Base-by-base conservation (phyloP, 23 red algal species). In the Rhodosorus marinus region DNA sequence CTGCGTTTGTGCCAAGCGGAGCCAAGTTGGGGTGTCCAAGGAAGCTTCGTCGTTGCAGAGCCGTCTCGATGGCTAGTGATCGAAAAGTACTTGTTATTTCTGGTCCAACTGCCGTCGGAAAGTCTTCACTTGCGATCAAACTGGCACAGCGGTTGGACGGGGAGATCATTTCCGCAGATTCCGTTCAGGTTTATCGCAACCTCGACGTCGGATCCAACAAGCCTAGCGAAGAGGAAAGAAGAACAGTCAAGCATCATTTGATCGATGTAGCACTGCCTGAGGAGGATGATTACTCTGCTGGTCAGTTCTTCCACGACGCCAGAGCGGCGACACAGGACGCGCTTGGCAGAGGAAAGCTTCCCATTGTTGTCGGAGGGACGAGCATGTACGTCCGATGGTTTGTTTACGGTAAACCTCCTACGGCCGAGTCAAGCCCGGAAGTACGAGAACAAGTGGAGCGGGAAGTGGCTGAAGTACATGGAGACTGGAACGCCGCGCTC, bases 361-460 rank as follows among this genome's bases (percentile, higher is more conserved):
- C 86, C 14, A 80, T 93, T 31, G 75, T 93, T 24, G 86, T 93
- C 1, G 86, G 86, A 48, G 86, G 86, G 35, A 93, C 86, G 20
- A 78, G 64, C 52, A 93, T 93, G 86, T 93, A 93, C 47, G 49
- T 93, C 0, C 56, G 86, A n/a, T 93, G 86, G 86, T 52, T 75
- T 35, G 54, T 93, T 20, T 34, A 49, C 2, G 67, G 67, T 19
- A 62, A 64, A 11, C 85, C 85, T 5, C 75, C 85, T 8, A 70
- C 87, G 14, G 54, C 61, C 0, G 42, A 11, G 32, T 19, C 49
- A 21, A 28, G 19, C 7, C 34, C 29, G 29, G 58, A 45, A 6
- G 69, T 75, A 5, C 48, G 57, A 20, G 15, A 28, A 8, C 48
- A 29, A 2, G 87, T 79, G 15, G 47, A 47, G 17, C 27, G 24